Evolutionary conservation across 2,329 filamentous ascomycete species (phyloP).

Genomic region (Pleurostoma richardsiae): DNA sequence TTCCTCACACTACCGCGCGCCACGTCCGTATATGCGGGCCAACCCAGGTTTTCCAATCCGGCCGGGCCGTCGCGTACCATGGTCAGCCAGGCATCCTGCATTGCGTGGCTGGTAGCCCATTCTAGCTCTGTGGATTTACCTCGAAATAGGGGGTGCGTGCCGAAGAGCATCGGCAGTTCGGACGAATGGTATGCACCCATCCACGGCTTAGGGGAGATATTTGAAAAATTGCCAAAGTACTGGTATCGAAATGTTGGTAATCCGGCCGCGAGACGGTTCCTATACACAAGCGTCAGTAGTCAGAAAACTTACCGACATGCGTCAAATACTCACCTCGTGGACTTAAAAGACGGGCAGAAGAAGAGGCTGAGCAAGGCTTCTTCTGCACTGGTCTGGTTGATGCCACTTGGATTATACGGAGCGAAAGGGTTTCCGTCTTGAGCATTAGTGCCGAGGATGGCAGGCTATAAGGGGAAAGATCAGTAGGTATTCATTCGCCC

Average conservation of each 20-base stretch:
- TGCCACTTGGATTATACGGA: slow-evolving; percentile 6
- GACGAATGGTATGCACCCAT: slow-evolving; percentile 14
- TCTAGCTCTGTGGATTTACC: slow-evolving; percentile 1
- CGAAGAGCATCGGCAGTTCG: slow-evolving; percentile 19
- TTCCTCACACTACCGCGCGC: slow-evolving; percentile 1
- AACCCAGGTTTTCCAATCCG: not conserved
- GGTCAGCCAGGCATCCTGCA: slow-evolving; percentile 4
- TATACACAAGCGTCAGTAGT: no score
- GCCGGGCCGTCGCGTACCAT: not conserved
- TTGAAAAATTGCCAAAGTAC: slow-evolving; percentile 14
- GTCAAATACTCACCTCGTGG: no score
- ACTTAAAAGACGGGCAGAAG: slow-evolving; percentile 14
- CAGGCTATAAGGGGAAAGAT: slow-evolving; percentile 8
- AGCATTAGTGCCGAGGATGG: slow-evolving; percentile 15
- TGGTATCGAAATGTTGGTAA: slow-evolving; percentile 11
- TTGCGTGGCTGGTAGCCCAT: slow-evolving; percentile 4
- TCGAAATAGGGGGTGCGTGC: slow-evolving; percentile 14
- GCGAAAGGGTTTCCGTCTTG: slow-evolving; percentile 16
- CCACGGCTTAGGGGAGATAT: slow-evolving; percentile 12
- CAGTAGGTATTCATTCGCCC: no score
- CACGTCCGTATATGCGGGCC: not conserved
- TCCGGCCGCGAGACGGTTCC: not conserved
- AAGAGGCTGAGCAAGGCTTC: slow-evolving; percentile 9
- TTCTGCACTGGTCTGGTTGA: slow-evolving; percentile 9
- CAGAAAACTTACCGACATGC: no score